Evolutionary conservation across 208 protist genomes (phyloP).

Genomic region (Phytomonas francai): DNA sequence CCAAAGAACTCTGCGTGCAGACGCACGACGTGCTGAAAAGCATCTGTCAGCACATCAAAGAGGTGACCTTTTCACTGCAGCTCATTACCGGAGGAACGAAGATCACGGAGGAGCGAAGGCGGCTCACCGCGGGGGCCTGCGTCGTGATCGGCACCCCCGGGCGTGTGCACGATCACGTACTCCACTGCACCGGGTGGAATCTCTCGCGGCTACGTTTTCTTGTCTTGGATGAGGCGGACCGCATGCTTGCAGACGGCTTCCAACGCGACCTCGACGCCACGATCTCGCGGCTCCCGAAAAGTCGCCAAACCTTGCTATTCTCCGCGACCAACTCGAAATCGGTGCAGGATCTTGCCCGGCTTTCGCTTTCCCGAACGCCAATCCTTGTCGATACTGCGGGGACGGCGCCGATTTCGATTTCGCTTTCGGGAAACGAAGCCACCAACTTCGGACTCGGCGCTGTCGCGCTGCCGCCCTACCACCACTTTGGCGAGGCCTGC

Average conservation of each 20-base stretch:
- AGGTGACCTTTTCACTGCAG: conserved; percentile 49
- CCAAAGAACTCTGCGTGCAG: conserved; percentile 91
- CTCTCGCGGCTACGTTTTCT: conserved; percentile 93
- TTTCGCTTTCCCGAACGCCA: conserved; percentile 91
- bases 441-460: conserved; percentile 2
- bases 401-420: conserved; percentile 33
- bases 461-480: conserved; percentile 1
- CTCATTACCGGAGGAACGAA: conserved; percentile 89
- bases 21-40: conserved; percentile 81
- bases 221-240: conserved; percentile 98
- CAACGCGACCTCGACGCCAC: conserved; percentile 96
- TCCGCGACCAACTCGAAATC: conserved; percentile 95
- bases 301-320: conserved; percentile 96
- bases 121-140: conserved; percentile 40
- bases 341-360: conserved; percentile 80
- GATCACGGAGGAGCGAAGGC: conserved; percentile 60
- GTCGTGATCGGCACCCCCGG: conserved; percentile 87
- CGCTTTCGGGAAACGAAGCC: conserved; percentile 8
- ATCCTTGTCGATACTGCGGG: conserved; percentile 82
- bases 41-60: conserved; percentile 64
- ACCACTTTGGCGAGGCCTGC: neutral
- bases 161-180: conserved; percentile 83
- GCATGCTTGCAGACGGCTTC: conserved; percentile 99
- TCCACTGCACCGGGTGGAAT: conserved; percentile 61
- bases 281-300: conserved; percentile 72